These are phyloP conservation scores for Alliaria petiolata DNA, from an alignment of 345 rosid genomes.

Conservation along the genomic window DNA sequence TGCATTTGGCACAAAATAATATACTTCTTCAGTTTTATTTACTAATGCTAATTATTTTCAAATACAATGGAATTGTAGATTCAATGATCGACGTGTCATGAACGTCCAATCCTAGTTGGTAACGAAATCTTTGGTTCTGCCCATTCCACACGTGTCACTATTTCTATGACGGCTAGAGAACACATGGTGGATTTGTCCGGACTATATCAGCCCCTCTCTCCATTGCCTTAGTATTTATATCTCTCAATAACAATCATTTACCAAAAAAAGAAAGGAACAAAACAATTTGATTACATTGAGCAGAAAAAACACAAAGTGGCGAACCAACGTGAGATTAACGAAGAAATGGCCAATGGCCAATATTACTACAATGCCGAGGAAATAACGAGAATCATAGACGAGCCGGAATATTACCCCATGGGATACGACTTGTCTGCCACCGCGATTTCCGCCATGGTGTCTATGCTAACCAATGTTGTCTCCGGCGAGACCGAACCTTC, in stretches of 20 bases:
- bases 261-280: not conserved
- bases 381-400: constrained; percentile 14
- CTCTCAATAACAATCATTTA: not conserved
- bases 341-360: not conserved
- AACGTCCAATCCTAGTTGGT: not conserved
- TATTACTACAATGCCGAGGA: constrained; percentile 15
- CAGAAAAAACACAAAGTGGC: not conserved
- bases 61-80: too few relatives aligned
- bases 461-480: constrained; percentile 12
- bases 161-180: constrained; percentile 6
- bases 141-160: not conserved
- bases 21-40: too few relatives aligned
- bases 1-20: too few relatives aligned
- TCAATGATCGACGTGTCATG: not conserved
- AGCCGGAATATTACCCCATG: constrained; percentile 9
- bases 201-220: not conserved
- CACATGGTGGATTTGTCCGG: not conserved
- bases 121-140: not conserved
- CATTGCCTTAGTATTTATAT: not conserved
- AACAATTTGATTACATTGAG: too few relatives aligned
- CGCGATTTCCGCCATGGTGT: constrained; percentile 12
- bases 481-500: not conserved
- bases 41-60: too few relatives aligned
- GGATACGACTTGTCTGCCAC: constrained; percentile 5
- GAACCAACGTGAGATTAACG: not conserved